These are phyloP conservation scores for Picea glauca DNA, from an alignment of 75 land plant genomes.

Conservation along the genomic window DNA sequence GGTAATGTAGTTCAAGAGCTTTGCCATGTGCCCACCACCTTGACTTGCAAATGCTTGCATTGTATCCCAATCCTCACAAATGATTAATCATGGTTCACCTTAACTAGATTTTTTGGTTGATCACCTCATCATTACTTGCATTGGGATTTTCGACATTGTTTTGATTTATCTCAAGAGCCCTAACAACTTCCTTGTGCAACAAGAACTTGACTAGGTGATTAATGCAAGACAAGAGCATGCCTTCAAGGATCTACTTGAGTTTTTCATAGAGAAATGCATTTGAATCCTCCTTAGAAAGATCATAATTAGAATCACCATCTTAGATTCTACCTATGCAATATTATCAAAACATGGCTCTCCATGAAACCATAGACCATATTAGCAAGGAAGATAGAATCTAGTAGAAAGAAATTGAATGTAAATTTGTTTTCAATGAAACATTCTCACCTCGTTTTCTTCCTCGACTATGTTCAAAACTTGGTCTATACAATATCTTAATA, in stretches of 20 bases:
- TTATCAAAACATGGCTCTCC: background rate
- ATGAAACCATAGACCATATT: slow-evolving; percentile 21
- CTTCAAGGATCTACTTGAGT: background rate
- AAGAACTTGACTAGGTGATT: too few species aligned
- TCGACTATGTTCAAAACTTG: too few species aligned
- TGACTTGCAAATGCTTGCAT: slow-evolving; percentile 76
- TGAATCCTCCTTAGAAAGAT: background rate
- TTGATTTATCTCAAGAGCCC: background rate
- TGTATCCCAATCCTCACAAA: slow-evolving; percentile 36
- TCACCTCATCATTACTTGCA: background rate
- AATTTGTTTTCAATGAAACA: too few species aligned
- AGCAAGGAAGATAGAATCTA: background rate
- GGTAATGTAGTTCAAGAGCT: too few species aligned
- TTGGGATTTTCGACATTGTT: background rate
- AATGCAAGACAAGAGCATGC: background rate
- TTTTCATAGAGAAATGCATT: background rate
- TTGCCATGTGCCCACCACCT: slow-evolving; percentile 40
- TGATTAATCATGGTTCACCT: slow-evolving; percentile 31
- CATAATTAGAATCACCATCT: background rate
- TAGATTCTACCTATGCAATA: background rate
- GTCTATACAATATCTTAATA: too few species aligned
- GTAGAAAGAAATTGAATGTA: too few species aligned
- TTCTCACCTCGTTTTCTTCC: too few species aligned
- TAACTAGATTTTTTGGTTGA: background rate
- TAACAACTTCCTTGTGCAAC: background rate